phyloP scores from a whole-genome alignment of 139 green algal species.

The Zygnema circumcarinatum region DNA sequence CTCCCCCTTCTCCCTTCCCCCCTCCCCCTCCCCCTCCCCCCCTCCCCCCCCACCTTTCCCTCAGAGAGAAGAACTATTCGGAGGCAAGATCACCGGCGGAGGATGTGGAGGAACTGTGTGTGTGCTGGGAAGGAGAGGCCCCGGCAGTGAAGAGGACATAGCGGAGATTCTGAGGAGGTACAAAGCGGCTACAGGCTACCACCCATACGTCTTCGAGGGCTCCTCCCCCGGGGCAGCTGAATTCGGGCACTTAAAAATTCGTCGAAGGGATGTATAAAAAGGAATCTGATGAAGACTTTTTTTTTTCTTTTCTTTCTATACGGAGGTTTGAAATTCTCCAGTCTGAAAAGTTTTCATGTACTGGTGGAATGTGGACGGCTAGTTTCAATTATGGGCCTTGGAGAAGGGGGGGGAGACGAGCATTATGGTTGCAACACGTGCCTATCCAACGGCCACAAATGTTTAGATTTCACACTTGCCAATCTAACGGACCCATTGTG shows the following conservation, averaged over 20 bases:
- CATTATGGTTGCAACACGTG: no score
- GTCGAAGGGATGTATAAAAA: neutral
- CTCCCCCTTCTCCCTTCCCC: neutral
- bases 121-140: constrained; percentile 67
- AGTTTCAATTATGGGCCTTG: no score
- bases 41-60: no score
- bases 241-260: constrained; percentile 50
- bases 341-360: no score
- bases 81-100: constrained; percentile 94
- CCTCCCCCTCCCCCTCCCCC: neutral
- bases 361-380: no score
- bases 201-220: constrained; percentile 48
- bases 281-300: no score
- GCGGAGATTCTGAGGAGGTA: constrained; percentile 1
- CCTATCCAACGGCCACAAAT: no score
- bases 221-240: constrained; percentile 51
- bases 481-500: no score
- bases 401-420: no score
- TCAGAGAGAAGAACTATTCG: constrained; percentile 69
- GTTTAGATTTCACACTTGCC: no score
- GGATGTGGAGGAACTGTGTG: constrained; percentile 87
- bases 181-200: constrained; percentile 23
- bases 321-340: no score
- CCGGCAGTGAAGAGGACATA: constrained; percentile 2
- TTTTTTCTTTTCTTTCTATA: no score